Conservation (phyloP, 1,284 basidiomycete species). For the Heterobasidion irregulare region DNA sequence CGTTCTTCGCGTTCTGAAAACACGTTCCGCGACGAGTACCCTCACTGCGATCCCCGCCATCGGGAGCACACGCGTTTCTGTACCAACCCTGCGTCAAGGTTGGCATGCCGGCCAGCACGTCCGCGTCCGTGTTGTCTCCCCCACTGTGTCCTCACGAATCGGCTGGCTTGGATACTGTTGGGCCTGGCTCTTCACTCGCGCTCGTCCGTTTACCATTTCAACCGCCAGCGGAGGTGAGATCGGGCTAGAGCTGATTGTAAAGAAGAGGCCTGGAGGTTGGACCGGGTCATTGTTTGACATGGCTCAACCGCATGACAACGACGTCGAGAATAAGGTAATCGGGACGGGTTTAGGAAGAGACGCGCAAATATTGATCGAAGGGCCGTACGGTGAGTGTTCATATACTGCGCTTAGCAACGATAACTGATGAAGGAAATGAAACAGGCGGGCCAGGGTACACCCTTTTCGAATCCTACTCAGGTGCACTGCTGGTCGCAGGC, state of each 20-base stretch:
- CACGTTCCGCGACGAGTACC: not conserved
- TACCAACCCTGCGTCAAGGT: constrained; percentile 54
- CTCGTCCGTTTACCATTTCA: constrained; percentile 76
- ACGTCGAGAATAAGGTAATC: constrained; percentile 10
- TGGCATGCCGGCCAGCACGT: constrained; percentile 84
- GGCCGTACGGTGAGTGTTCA: constrained; percentile 54
- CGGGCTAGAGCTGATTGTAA: constrained; percentile 55
- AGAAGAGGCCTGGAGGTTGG: constrained; percentile 55
- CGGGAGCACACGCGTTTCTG: constrained; percentile 46
- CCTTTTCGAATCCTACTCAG: constrained; percentile 55
- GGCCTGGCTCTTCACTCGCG: constrained; percentile 16
- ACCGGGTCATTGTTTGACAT: constrained; percentile 51
- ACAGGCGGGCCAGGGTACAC: constrained; percentile 54
- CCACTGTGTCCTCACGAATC: constrained; percentile 56
- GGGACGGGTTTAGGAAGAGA: constrained; percentile 9
- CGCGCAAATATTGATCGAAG: constrained; percentile 34
- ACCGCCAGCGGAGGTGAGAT: constrained; percentile 23
- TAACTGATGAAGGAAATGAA: not conserved
- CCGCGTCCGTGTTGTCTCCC: constrained; percentile 62
- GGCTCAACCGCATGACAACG: constrained; percentile 19
- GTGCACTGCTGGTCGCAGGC: constrained; percentile 58
- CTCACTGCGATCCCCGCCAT: not conserved
- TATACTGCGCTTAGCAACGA: not conserved
- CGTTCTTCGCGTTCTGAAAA: not conserved
- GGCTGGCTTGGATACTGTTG: constrained; percentile 46